phyloP scores from a whole-genome alignment of 495 filamentous ascomycete species.

The Polyplosphaeria fusca region DNA sequence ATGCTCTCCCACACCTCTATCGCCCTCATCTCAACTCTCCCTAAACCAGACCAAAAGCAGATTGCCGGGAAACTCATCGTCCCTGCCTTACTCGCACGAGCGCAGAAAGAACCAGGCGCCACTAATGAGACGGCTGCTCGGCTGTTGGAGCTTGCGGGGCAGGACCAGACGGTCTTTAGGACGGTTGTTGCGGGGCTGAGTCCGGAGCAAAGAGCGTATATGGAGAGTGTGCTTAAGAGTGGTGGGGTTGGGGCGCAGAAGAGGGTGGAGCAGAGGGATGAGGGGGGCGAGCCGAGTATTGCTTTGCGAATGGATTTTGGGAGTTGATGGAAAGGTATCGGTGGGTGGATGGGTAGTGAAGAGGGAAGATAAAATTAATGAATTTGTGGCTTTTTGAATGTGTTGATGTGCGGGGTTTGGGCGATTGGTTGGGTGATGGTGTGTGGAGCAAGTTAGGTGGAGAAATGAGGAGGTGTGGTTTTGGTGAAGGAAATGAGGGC shows the following conservation, averaged over 20 bases:
- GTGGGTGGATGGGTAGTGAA: too few relatives aligned
- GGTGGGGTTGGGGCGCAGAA: slow-evolving; percentile 42
- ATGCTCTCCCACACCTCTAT: slow-evolving; percentile 71
- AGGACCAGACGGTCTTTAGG: slow-evolving; percentile 70
- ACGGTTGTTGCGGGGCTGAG: slow-evolving; percentile 70
- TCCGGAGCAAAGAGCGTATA: slow-evolving; percentile 64
- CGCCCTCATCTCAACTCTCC: slow-evolving; percentile 58
- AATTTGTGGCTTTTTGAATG: too few relatives aligned
- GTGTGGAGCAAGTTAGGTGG: too few relatives aligned
- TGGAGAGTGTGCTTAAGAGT: slow-evolving; percentile 78
- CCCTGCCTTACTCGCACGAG: slow-evolving; percentile 74
- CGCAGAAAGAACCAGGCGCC: slow-evolving; percentile 47
- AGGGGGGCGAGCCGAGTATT: slow-evolving; percentile 73
- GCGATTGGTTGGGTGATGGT: too few relatives aligned
- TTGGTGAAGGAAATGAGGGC: too few relatives aligned
- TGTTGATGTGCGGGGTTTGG: too few relatives aligned
- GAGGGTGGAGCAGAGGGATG: slow-evolving; percentile 45
- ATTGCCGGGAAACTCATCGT: slow-evolving; percentile 70
- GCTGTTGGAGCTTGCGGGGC: slow-evolving; percentile 76
- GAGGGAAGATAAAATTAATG: too few relatives aligned
- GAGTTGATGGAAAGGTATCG: too few relatives aligned
- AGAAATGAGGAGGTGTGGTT: too few relatives aligned
- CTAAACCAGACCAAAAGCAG: slow-evolving; percentile 48
- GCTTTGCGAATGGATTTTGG: slow-evolving; percentile 89
- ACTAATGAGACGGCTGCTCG: slow-evolving; percentile 69